These are phyloP conservation scores for Hypoxylon rickii DNA, from an alignment of 495 filamentous ascomycete species.

Conservation along the genomic window DNA sequence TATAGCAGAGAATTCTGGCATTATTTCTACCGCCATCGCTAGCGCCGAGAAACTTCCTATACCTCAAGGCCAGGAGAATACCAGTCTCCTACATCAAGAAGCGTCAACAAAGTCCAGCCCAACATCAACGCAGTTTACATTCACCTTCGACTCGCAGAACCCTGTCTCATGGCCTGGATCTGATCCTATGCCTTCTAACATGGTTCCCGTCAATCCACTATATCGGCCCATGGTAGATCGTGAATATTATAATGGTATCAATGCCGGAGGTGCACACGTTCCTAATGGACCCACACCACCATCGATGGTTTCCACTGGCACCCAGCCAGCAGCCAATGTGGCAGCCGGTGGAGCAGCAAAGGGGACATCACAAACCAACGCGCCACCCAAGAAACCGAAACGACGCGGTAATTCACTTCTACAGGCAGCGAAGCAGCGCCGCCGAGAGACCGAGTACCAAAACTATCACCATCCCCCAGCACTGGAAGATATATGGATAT, in stretches of 20 bases:
- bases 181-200: conserved; percentile 55
- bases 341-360: conserved; percentile 11
- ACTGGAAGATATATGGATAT: conserved; percentile 86
- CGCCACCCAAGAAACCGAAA: conserved; percentile 32
- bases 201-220: conserved; percentile 13
- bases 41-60: conserved; percentile 76
- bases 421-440: conserved; percentile 44
- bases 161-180: conserved; percentile 60
- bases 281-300: conserved; percentile 15
- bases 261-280: conserved; percentile 9
- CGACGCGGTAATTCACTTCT: conserved; percentile 37
- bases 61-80: conserved; percentile 67
- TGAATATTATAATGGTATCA: conserved; percentile 5
- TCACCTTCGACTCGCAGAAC: conserved; percentile 73
- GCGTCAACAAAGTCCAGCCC: conserved; percentile 60
- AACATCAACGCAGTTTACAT: conserved; percentile 83
- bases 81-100: conserved; percentile 75
- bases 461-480: conserved; percentile 78
- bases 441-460: conserved; percentile 50
- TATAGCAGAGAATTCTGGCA: conserved; percentile 64
- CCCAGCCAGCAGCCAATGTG: conserved; percentile 9
- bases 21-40: conserved; percentile 88
- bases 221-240: conserved; percentile 15
- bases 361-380: conserved; percentile 15
- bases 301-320: conserved; percentile 5